These are phyloP conservation scores for Sungouiella blattae DNA, from an alignment of 805 yeast species.

Conservation along the genomic window DNA sequence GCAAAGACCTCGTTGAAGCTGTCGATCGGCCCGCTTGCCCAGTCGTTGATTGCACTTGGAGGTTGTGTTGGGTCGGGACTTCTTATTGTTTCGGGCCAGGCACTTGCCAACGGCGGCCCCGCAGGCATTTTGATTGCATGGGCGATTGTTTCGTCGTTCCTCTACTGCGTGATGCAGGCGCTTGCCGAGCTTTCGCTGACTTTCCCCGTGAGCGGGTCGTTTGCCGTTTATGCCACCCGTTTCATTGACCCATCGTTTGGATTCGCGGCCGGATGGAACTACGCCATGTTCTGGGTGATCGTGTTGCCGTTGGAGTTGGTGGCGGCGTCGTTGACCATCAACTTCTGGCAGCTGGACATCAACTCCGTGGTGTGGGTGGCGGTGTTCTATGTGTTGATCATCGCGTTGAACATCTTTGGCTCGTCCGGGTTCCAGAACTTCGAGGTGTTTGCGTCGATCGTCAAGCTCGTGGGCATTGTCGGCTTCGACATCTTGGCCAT, in stretches of 20 bases:
- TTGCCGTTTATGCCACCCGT: slow-evolving; percentile 38
- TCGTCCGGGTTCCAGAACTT: slow-evolving; percentile 37
- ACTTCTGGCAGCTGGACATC: slow-evolving; percentile 37
- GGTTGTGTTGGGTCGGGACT: slow-evolving; percentile 43
- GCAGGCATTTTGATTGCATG: slow-evolving; percentile 37
- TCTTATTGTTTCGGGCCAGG: slow-evolving; percentile 37
- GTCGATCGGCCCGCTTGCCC: slow-evolving; percentile 15
- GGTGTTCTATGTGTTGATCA: slow-evolving; percentile 34
- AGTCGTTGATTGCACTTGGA: slow-evolving; percentile 35
- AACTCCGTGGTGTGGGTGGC: slow-evolving; percentile 42
- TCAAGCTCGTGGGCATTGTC: slow-evolving; percentile 36
- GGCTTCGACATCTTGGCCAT: slow-evolving; percentile 41
- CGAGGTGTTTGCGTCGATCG: slow-evolving; percentile 32
- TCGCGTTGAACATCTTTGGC: slow-evolving; percentile 31
- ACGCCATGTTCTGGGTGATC: slow-evolving; percentile 42
- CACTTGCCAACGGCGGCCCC: slow-evolving; percentile 34
- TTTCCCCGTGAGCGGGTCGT: slow-evolving; percentile 39
- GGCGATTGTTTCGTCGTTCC: slow-evolving; percentile 37
- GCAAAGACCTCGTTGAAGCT: slow-evolving; percentile 9
- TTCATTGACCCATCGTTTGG: slow-evolving; percentile 45
- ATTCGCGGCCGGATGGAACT: slow-evolving; percentile 45
- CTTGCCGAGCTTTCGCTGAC: slow-evolving; percentile 38
- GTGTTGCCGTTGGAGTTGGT: slow-evolving; percentile 42
- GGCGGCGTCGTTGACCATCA: slow-evolving; percentile 39
- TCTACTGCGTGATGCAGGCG: slow-evolving; percentile 43